Base-by-base conservation (phyloP, 768 basidiomycete genomes). In the Multifurca ochricompacta region DNA sequence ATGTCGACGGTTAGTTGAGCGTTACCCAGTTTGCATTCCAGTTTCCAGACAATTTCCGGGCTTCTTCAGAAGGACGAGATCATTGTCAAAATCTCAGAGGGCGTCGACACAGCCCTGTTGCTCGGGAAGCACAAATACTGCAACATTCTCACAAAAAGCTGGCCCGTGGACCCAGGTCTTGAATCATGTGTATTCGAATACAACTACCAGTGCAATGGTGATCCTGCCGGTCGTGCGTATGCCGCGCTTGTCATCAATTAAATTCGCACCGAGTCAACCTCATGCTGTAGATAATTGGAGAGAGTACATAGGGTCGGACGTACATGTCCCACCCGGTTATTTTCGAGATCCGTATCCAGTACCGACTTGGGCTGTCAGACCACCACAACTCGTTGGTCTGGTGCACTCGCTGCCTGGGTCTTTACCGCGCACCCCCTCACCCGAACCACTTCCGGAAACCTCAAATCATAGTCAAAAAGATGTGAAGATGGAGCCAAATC, bases 1-100 rank as follows among this genome's bases (percentile, higher is more conserved):
- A 58, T 56, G 55, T 56, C 54, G 30, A 59, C 58, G 54, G 58
- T 59, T 13, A 59, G 55, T 59, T 19, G 25, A 41, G 23, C 36
- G 31, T 36, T 45, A 23, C 40, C 42, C 43, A 35, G 19, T 30
- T 47, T n/a, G 11, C 30, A 27, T 27, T 32, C 37, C n/a, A n/a
- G n/a, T n/a, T 16, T 30, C 32, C 34, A 8, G 31, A 59, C 25
- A 27, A 27, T 32, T 45, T 50, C 35, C 54, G 42, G 34, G 14
- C 10, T 21, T 23, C 25, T 14, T 39, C 51, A 59, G 59, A 58
- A 19, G 30, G 50, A 52, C 16, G 56, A 59, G 35, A 25, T 59
- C 16, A 58, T 59, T 42, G 34, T 59, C 39, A 58, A 48, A 19
- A 25, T 59, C 3, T 42, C 40, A 23, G 28, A 58, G 23, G 41